Evolutionary conservation across 164 flowering plant genomes (phyloP), one percentile per base, ranked within the genome.

Genomic region (Tinospora cordifolia): DNA sequence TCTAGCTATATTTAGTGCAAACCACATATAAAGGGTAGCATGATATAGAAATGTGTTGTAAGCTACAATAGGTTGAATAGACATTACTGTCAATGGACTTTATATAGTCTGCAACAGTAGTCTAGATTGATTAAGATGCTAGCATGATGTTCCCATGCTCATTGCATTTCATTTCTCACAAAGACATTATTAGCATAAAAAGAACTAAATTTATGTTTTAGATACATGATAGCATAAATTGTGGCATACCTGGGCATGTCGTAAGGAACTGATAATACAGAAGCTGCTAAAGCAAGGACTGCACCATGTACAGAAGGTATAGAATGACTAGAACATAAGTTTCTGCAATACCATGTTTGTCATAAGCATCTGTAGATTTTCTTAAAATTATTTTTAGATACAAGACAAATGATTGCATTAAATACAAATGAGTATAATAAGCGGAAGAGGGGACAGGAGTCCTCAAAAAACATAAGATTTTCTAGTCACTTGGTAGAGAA

Each of bases 201-300:
- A 12, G 0, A 8, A 38, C 46, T 25, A 51, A 24, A 38, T 62
- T 39, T 60, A 59, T 39, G 36, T 24, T 19, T 1, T 21, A 21
- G 6, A 54, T n/a, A 9, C 24, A 21, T 54, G 60, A 54, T 19
- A 54, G 6, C 60, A 54, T 54, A 24, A 54, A 10, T 54, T 54
- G 24, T 3, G 7, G 17, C 62, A 71, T 70, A 94, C 99, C 99
- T 90, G 72, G 99, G 95, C 90, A 94, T 94, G 75, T 94, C 99
- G 76, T 94, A 92, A 44, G 99, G 97, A 68, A 91, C 93, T 44
- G 99, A 94, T 63, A 94, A 75, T 21, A 90, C 93, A 66, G 88
- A 89, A 77, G 99, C 99, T 66, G 85, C 90, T 85, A 94, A 83
- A 75, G 97, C 97, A 76, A 94, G 92, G 72, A 94, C 91, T 58